Conservation (phyloP, 345 rosid genomes). For the Raphanus raphanistrum region DNA sequence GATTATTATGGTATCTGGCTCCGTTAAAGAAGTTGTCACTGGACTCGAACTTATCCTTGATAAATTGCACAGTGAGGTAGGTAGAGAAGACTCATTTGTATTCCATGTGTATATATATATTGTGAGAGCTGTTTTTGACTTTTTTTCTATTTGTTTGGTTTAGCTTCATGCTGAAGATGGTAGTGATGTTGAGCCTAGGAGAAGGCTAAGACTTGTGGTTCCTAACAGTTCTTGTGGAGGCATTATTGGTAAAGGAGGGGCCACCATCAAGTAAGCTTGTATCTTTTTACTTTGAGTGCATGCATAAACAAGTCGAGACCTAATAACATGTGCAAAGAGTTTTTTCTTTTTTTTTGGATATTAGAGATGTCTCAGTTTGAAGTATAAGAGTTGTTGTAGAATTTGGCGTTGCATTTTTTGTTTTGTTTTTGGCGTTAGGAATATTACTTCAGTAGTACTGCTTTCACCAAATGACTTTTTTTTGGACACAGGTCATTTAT, state of each 20-base stretch:
- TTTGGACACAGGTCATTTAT: slow-evolving; percentile 73
- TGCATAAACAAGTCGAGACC: slow-evolving; percentile 5
- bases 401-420: slow-evolving; percentile 1
- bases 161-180: slow-evolving; percentile 81
- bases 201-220: slow-evolving; percentile 86
- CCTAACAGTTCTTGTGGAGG: slow-evolving; percentile 97
- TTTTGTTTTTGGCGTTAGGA: not conserved
- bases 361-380: not conserved
- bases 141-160: slow-evolving; percentile 27
- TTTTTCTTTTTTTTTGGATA: not conserved
- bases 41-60: slow-evolving; percentile 85
- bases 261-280: slow-evolving; percentile 82
- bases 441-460: slow-evolving; percentile 14
- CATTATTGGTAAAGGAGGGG: slow-evolving; percentile 98
- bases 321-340: not conserved
- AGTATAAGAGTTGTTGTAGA: slow-evolving; percentile 7
- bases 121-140: slow-evolving; percentile 22
- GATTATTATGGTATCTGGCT: slow-evolving; percentile 84
- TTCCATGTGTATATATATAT: not conserved
- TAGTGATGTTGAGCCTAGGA: slow-evolving; percentile 74
- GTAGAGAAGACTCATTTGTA: not conserved
- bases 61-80: slow-evolving; percentile 88
- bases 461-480: not conserved
- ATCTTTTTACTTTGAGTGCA: not conserved
- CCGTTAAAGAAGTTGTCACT: slow-evolving; percentile 67